These are phyloP conservation scores for Chiua sp. DNA, from an alignment of 1,284 basidiomycete species.

Conservation along the genomic window DNA sequence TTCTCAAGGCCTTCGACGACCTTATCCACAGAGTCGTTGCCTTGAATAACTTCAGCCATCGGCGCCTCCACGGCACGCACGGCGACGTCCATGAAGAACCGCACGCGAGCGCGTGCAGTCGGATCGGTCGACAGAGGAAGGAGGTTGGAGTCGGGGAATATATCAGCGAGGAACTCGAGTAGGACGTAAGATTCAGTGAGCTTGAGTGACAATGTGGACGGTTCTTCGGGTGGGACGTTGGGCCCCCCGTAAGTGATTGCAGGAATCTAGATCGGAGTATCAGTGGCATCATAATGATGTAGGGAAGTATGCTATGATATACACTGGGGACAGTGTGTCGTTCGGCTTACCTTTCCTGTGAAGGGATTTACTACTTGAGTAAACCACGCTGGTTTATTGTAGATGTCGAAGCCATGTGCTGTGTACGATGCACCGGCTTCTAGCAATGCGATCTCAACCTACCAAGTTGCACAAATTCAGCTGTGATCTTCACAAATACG, in stretches of 20 bases:
- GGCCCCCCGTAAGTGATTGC: slow-evolving; percentile 65
- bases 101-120: slow-evolving; percentile 56
- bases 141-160: slow-evolving; percentile 51
- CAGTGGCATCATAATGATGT: no score
- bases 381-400: slow-evolving; percentile 23
- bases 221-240: slow-evolving; percentile 50
- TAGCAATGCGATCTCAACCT: slow-evolving; percentile 25
- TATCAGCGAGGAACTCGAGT: slow-evolving; percentile 66
- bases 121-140: slow-evolving; percentile 51
- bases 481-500: background rate
- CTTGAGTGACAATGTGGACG: slow-evolving; percentile 61
- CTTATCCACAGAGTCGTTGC: slow-evolving; percentile 4
- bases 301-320: background rate
- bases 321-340: no score
- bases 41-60: background rate
- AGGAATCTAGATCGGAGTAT: slow-evolving; percentile 46
- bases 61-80: slow-evolving; percentile 25
- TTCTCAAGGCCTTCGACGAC: slow-evolving; percentile 27
- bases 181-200: slow-evolving; percentile 66
- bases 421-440: slow-evolving; percentile 18
- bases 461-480: background rate
- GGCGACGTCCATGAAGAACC: slow-evolving; percentile 63
- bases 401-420: slow-evolving; percentile 6
- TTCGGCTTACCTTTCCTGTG: slow-evolving; percentile 17
- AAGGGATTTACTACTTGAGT: slow-evolving; percentile 8